Conservation (phyloP, 805 yeast species). For the Candida silvicultrix region DNA sequence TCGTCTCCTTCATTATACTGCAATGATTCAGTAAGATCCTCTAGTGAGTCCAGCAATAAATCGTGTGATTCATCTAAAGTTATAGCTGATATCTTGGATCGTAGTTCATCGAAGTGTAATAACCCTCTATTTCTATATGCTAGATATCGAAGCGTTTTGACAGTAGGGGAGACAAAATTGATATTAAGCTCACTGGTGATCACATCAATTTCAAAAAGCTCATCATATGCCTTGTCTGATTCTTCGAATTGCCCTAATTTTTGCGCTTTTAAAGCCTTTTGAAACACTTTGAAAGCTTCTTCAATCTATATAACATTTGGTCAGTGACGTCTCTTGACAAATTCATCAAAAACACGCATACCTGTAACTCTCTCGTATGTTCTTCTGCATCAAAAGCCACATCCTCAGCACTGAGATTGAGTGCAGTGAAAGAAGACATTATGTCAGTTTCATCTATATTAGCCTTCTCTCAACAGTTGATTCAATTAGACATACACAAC, state of each 20-base stretch:
- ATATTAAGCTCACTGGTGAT: conserved; percentile 35
- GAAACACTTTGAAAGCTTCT: conserved; percentile 72
- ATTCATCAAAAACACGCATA: conserved; percentile 13
- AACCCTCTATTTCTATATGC: conserved; percentile 80
- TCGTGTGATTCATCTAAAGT: conserved; percentile 5
- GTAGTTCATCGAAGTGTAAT: conserved; percentile 41
- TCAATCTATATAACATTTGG: conserved; percentile 38
- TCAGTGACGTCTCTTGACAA: neutral
- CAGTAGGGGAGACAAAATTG: conserved; percentile 50
- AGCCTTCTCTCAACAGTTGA: too few species aligned
- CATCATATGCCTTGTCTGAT: conserved; percentile 52
- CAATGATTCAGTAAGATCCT: conserved; percentile 60
- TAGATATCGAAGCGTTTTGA: conserved; percentile 68
- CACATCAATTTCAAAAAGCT: conserved; percentile 64
- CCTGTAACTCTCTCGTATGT: conserved; percentile 85
- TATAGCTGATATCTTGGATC: conserved; percentile 9
- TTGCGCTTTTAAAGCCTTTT: conserved; percentile 61
- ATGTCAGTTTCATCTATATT: too few species aligned
- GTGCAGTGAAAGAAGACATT: conserved; percentile 53
- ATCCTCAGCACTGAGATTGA: conserved; percentile 73
- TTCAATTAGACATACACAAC: too few species aligned
- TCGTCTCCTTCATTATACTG: conserved; percentile 65
- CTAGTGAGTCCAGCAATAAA: conserved; percentile 30
- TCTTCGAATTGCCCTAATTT: conserved; percentile 38
- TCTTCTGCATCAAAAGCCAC: conserved; percentile 68